Evolutionary conservation across 2,329 filamentous ascomycete species (phyloP), one percentile per base, ranked within the genome.

Genomic region (Penicillium sp.): DNA sequence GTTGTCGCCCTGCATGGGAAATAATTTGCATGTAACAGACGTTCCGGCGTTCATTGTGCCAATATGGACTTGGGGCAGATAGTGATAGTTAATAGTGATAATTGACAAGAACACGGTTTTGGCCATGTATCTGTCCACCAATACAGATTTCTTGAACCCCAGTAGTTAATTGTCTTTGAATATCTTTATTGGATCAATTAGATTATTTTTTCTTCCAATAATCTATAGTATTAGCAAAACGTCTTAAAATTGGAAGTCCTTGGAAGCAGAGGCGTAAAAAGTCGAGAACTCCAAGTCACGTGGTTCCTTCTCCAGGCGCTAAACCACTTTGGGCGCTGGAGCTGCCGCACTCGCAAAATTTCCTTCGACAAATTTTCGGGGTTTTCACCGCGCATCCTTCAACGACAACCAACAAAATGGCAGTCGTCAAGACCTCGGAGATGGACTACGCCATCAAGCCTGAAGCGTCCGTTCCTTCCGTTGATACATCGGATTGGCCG

Each of bases 391-490:
- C 63, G 58, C 59, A 57, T 55, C 60, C 53, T 56, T 47, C 58
- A 59, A 62, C 63, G 57, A 60, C 62, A 61, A 62, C 58, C 53
- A 57, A 45, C 50, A 65, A 73, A 69, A 72, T 72, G 66, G 69
- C 69, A 64, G 71, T 72, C 67, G 81, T 84, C 78, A 82, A 79
- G 69, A 79, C 79, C 68, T 78, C 81, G 73, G 87, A 89, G 73
- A 84, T 85, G 70, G 89, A 93, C 71, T 91, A 90, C 76, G 84
- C 84, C 76, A 97, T 99, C 82, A 96, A 97, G 86, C 94, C 94
- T 55, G 87, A 95, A 82, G 87, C 89, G 70, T 81, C 84, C 66
- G 86, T 88, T 70, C 90, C 92, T 66, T 81, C 86, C 59, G 82
- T 95, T 70, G 88, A 95, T 78, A 95, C 91, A 68, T 92, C 88